Evolutionary conservation across 306 rosid genomes (phyloP).

Genomic region (Vicia sativa): DNA sequence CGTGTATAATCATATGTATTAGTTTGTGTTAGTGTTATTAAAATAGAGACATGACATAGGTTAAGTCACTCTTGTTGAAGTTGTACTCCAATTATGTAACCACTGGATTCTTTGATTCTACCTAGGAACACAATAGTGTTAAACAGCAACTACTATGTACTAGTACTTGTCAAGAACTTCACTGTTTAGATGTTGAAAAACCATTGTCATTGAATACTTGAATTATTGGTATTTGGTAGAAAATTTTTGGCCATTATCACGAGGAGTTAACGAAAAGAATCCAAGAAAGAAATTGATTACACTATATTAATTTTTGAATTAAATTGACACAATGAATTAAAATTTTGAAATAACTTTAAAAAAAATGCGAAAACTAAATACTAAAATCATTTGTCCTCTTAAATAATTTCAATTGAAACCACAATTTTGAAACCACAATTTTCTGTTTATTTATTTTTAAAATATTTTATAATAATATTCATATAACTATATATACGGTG

Average conservation of each 20-base stretch:
- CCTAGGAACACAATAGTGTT: not conserved
- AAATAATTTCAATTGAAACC: too few species aligned
- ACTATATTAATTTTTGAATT: slow-evolving; percentile 11
- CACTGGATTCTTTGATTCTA: not conserved
- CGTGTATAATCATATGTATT: not conserved
- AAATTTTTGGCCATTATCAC: slow-evolving; percentile 45
- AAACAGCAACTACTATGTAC: not conserved
- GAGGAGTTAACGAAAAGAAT: slow-evolving; percentile 39
- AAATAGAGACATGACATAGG: too few species aligned
- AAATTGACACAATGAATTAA: not conserved
- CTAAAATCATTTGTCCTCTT: too few species aligned
- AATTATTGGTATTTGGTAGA: slow-evolving; percentile 53
- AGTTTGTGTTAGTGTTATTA: not conserved
- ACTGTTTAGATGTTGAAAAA: slow-evolving; percentile 38
- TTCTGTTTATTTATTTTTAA: too few species aligned
- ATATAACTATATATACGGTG: not conserved
- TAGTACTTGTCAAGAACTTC: slow-evolving; percentile 17
- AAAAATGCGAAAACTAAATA: too few species aligned
- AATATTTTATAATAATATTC: too few species aligned
- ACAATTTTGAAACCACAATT: too few species aligned
- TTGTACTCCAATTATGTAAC: slow-evolving; percentile 1
- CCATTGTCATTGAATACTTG: slow-evolving; percentile 39
- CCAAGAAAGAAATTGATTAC: slow-evolving; percentile 48
- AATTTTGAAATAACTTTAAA: not conserved
- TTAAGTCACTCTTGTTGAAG: not conserved